Conservation (phyloP, 179 eudicot genomes). For the Sideroxylon spinosum region DNA sequence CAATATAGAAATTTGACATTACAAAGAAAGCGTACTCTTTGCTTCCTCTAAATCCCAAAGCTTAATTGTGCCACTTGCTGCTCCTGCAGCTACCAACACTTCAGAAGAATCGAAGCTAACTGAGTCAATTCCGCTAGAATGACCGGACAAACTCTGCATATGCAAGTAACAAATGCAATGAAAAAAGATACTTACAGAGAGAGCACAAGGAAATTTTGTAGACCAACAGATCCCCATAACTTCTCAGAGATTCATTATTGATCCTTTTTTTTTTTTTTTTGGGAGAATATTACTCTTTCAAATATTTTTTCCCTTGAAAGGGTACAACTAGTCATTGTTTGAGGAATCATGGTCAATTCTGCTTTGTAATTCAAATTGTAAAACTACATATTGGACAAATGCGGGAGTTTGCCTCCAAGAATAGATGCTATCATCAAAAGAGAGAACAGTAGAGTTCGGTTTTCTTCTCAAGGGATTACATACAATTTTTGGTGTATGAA, state of each 20-base stretch:
- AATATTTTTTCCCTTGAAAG: background rate
- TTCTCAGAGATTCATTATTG: background rate
- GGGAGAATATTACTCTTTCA: too few species aligned
- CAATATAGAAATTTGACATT: background rate
- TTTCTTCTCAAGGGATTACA: slow-evolving; percentile 5
- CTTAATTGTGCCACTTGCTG: slow-evolving; percentile 98
- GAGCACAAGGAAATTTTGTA: background rate
- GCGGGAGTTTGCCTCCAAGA: background rate
- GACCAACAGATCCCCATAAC: background rate
- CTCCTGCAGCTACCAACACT: slow-evolving; percentile 94
- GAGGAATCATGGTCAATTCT: background rate
- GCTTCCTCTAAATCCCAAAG: slow-evolving; percentile 99
- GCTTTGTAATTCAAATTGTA: background rate
- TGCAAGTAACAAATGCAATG: slow-evolving; percentile 8
- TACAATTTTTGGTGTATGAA: background rate
- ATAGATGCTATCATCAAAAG: background rate
- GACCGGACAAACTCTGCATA: slow-evolving; percentile 92
- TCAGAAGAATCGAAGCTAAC: slow-evolving; percentile 97
- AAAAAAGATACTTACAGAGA: background rate
- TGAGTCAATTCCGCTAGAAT: slow-evolving; percentile 94
- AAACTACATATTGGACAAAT: background rate
- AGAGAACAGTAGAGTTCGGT: background rate
- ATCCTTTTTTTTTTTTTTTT: background rate
- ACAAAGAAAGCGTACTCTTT: slow-evolving; percentile 58
- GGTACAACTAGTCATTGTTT: slow-evolving; percentile 5